These are phyloP conservation scores for Linnemannia hyalina DNA, from an alignment of 192 early-diverging fungal genomes.

Conservation along the genomic window DNA sequence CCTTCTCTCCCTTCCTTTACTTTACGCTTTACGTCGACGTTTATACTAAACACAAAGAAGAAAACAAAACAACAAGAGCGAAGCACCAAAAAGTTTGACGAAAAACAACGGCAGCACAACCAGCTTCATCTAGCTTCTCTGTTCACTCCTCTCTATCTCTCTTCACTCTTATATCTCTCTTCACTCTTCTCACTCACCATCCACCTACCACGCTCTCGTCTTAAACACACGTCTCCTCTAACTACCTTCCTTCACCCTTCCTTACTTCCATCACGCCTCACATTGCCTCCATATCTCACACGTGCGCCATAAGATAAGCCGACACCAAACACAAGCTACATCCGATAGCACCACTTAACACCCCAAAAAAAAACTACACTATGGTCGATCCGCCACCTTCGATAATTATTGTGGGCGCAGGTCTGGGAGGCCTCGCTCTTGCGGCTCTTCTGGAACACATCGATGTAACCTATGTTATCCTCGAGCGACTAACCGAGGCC, in stretches of 20 bases:
- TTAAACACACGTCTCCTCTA: neutral
- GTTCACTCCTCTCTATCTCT: neutral
- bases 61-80: neutral
- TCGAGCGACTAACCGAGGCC: neutral
- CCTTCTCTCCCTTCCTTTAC: neutral
- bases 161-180: neutral
- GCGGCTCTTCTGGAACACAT: neutral
- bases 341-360: neutral
- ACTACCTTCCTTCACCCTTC: no score
- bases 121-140: neutral
- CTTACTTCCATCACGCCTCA: neutral
- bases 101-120: neutral
- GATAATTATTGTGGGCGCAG: conserved; percentile 7
- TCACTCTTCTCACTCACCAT: neutral
- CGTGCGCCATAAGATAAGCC: neutral
- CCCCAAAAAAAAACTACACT: neutral
- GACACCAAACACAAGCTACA: neutral
- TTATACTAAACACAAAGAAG: neutral
- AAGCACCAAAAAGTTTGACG: neutral
- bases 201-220: neutral
- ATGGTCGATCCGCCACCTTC: conserved; percentile 6
- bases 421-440: neutral
- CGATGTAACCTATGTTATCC: neutral
- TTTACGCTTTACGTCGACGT: neutral
- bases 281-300: neutral